Conservation (phyloP, 73 alveolate species). For the Tetrahymena elliotti region DNA sequence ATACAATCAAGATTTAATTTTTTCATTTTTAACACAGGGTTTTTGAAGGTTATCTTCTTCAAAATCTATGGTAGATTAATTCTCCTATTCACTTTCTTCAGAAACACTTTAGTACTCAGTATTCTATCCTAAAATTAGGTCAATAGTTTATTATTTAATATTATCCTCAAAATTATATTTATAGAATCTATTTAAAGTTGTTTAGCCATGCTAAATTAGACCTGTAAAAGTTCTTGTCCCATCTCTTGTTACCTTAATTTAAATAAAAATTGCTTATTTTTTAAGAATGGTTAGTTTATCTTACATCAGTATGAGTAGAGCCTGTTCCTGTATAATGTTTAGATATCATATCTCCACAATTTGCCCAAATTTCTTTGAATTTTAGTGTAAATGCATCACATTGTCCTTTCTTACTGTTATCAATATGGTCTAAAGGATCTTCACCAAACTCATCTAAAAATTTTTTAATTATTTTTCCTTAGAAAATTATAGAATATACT, state of each 20-base stretch:
- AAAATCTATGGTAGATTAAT: no score
- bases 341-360: constrained; percentile 82
- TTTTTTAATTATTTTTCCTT: neutral
- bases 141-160: constrained; percentile 55
- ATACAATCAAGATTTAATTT: neutral
- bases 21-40: neutral
- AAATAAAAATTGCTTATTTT: neutral
- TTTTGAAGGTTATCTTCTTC: neutral
- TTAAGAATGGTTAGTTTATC: neutral
- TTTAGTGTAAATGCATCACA: constrained; percentile 57
- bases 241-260: constrained; percentile 77
- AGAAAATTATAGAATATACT: no score
- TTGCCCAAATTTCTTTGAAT: constrained; percentile 80
- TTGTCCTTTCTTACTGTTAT: neutral
- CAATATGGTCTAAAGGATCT: neutral
- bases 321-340: constrained; percentile 93
- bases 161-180: constrained; percentile 83
- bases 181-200: constrained; percentile 70
- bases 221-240: constrained; percentile 89
- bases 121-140: constrained; percentile 29
- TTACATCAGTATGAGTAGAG: constrained; percentile 73
- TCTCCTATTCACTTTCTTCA: neutral
- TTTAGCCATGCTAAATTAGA: constrained; percentile 71
- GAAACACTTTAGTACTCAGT: neutral
- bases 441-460: constrained; percentile 25